Evolutionary conservation across 805 yeast genomes (phyloP).

Genomic region (Pichia manshurica): DNA sequence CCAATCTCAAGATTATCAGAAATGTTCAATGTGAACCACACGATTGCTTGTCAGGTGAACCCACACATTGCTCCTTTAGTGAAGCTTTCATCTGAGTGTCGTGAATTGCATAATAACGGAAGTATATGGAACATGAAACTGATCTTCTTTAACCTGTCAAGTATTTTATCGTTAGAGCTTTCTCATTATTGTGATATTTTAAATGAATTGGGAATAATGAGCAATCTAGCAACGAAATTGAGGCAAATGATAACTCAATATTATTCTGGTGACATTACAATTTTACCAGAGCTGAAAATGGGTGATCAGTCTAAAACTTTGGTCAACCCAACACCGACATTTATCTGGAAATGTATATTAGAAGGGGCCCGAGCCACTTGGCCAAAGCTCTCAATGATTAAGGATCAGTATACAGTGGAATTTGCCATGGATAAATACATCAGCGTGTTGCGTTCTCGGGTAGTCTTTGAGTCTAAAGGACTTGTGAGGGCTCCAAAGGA

Average conservation of each 20-base stretch:
- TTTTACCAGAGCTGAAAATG: conserved; percentile 67
- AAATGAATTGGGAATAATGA: conserved; percentile 71
- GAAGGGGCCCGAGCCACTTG: conserved; percentile 91
- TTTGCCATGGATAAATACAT: conserved; percentile 81
- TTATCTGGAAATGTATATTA: conserved; percentile 58
- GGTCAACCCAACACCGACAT: conserved; percentile 76
- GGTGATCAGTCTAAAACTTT: conserved; percentile 58
- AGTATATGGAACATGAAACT: conserved; percentile 49
- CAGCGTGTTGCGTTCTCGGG: conserved; percentile 54
- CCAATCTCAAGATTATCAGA: conserved; percentile 88
- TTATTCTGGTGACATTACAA: conserved; percentile 91
- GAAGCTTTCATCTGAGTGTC: conserved; percentile 55
- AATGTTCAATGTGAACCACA: conserved; percentile 96
- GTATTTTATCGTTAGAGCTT: conserved; percentile 58
- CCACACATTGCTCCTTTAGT: conserved; percentile 92
- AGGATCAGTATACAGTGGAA: conserved; percentile 87
- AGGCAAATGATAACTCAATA: conserved; percentile 76
- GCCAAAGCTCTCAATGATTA: conserved; percentile 82
- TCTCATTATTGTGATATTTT: conserved; percentile 70
- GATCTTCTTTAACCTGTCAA: conserved; percentile 45
- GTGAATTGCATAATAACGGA: conserved; percentile 38
- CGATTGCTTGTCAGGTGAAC: conserved; percentile 95
- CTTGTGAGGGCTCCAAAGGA: background rate
- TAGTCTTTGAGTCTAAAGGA: conserved; percentile 33
- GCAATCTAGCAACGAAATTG: conserved; percentile 65